These are phyloP conservation scores for Trichophyton verrucosum DNA, from an alignment of 2,329 filamentous ascomycete genomes.

Conservation along the genomic window DNA sequence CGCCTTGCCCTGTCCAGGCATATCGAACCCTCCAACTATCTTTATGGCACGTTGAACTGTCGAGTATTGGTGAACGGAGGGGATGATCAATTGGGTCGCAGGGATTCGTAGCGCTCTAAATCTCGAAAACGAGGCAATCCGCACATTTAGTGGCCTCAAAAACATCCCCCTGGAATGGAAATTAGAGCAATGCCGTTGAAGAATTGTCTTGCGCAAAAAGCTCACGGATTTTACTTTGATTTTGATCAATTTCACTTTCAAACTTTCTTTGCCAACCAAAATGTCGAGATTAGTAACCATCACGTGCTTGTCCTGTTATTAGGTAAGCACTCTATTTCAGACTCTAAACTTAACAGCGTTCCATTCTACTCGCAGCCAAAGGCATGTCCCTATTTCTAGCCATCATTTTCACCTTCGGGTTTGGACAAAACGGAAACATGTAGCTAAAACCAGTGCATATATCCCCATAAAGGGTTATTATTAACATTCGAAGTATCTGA, in stretches of 20 bases:
- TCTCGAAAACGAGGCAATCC: neutral
- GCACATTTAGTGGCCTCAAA: neutral
- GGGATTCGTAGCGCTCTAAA: neutral
- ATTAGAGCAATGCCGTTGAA: neutral
- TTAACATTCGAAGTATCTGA: too few relatives aligned
- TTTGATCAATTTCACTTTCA: neutral
- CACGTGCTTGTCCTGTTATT: neutral
- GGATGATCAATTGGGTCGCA: neutral
- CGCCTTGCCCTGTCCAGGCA: neutral
- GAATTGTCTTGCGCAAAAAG: neutral
- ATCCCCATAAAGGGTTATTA: too few relatives aligned
- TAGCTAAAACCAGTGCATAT: too few relatives aligned
- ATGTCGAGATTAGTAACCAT: neutral
- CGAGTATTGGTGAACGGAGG: neutral
- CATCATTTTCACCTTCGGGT: too few relatives aligned
- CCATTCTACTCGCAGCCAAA: too few relatives aligned
- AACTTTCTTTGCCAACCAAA: neutral
- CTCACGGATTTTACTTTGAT: neutral
- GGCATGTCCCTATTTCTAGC: too few relatives aligned
- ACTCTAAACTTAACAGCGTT: too few relatives aligned
- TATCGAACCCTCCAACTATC: neutral
- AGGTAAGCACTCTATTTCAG: neutral
- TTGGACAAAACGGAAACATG: too few relatives aligned
- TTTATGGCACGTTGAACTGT: neutral
- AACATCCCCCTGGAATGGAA: neutral